Conservation (phyloP, 208 protist species). For the Crithidia mellificae region DNA sequence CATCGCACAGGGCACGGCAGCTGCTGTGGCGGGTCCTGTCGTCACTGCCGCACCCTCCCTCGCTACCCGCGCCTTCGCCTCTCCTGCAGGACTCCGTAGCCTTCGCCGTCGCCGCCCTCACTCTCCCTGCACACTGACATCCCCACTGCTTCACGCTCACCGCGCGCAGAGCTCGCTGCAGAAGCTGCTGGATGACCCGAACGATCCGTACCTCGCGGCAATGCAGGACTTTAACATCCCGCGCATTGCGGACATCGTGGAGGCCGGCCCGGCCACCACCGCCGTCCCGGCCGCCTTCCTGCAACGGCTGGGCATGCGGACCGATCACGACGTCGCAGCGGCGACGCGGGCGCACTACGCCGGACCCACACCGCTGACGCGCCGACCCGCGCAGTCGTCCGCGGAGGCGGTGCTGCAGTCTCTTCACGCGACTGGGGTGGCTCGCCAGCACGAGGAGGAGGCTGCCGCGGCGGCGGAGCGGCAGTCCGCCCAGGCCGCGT, state of each 20-base stretch:
- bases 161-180: slow-evolving; percentile 53
- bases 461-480: slow-evolving; percentile 11
- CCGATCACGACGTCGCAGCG: slow-evolving; percentile 12
- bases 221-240: slow-evolving; percentile 56
- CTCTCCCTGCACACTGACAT: no score
- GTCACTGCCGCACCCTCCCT: background rate
- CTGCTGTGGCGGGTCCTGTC: background rate
- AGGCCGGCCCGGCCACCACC: slow-evolving; percentile 12
- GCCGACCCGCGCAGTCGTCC: slow-evolving; percentile 17
- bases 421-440: slow-evolving; percentile 30
- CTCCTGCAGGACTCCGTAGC: background rate
- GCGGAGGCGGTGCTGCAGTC: slow-evolving; percentile 50
- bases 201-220: slow-evolving; percentile 54
- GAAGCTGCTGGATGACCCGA: slow-evolving; percentile 47
- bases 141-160: background rate
- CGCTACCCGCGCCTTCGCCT: background rate
- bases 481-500: slow-evolving; percentile 25
- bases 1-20: background rate
- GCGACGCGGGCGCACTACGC: slow-evolving; percentile 15
- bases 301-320: slow-evolving; percentile 20
- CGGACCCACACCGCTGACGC: slow-evolving; percentile 23
- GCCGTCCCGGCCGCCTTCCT: slow-evolving; percentile 25
- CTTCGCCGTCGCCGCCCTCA: background rate
- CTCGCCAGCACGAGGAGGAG: slow-evolving; percentile 23
- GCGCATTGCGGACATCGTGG: slow-evolving; percentile 45